These are phyloP conservation scores for Sarcodon aspratus DNA, from an alignment of 768 basidiomycete genomes.

Conservation along the genomic window DNA sequence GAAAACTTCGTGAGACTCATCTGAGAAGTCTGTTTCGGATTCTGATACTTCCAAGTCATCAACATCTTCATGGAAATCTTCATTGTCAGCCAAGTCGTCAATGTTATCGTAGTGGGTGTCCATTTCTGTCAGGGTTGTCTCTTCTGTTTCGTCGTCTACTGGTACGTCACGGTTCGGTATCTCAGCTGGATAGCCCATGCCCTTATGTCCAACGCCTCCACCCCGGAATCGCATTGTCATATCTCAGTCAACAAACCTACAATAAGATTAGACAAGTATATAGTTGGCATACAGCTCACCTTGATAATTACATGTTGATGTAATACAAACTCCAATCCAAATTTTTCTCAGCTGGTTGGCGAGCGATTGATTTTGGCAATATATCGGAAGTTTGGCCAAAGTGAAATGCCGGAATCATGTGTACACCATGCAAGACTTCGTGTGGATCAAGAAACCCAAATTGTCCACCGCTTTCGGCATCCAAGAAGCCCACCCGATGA, in stretches of 20 bases:
- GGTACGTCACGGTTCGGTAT: slow-evolving; percentile 1
- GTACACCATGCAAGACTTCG: slow-evolving; percentile 24
- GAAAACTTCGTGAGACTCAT: background rate
- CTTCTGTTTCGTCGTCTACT: too few species aligned
- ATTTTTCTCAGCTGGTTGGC: slow-evolving; percentile 2
- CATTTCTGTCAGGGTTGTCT: too few species aligned
- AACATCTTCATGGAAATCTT: slow-evolving; percentile 15
- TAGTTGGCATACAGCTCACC: background rate
- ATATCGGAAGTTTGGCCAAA: slow-evolving; percentile 10
- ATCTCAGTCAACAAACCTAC: slow-evolving; percentile 20
- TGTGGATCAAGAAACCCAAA: slow-evolving; percentile 38
- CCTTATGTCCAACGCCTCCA: slow-evolving; percentile 15
- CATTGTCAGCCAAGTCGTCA: too few species aligned
- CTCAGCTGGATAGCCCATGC: too few species aligned
- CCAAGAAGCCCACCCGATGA: slow-evolving; percentile 27
- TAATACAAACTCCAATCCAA: slow-evolving; percentile 12
- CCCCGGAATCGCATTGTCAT: slow-evolving; percentile 14
- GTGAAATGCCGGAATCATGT: slow-evolving; percentile 31
- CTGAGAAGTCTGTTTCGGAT: background rate
- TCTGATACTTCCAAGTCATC: slow-evolving; percentile 4
- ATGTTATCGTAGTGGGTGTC: too few species aligned
- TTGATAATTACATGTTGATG: slow-evolving; percentile 11
- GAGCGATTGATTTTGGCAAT: slow-evolving; percentile 4
- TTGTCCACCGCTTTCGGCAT: slow-evolving; percentile 12
- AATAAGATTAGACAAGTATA: background rate